Evolutionary conservation across 306 rosid genomes (phyloP).

Genomic region (Ceratonia siliqua): DNA sequence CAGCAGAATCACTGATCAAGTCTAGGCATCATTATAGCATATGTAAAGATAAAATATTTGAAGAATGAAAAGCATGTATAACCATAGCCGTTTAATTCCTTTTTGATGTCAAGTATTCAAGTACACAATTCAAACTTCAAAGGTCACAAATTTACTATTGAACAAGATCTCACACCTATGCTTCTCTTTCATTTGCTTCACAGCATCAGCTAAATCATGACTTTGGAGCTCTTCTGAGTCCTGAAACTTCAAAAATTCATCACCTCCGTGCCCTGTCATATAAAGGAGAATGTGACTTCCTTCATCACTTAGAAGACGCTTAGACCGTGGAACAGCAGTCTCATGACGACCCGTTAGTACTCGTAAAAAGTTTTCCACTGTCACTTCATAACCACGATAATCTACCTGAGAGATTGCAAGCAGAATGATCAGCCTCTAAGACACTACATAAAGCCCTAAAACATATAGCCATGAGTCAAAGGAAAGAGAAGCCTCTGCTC

Average conservation of each 20-base stretch:
- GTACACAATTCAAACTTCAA: constrained; percentile 11
- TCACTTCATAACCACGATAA: constrained; percentile 98
- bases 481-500: not conserved
- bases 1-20: not conserved
- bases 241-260: constrained; percentile 94
- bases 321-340: constrained; percentile 90
- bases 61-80: constrained; percentile 6
- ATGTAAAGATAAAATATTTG: not conserved
- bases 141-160: not conserved
- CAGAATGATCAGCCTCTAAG: constrained; percentile 25
- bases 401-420: constrained; percentile 69
- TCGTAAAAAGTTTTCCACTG: constrained; percentile 78
- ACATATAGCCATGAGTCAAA: not conserved
- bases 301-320: constrained; percentile 94
- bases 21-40: not conserved
- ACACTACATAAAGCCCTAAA: constrained; percentile 16
- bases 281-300: constrained; percentile 96
- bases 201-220: constrained; percentile 98
- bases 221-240: constrained; percentile 99
- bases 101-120: constrained; percentile 12
- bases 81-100: not conserved
- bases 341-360: constrained; percentile 92
- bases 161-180: constrained; percentile 54
- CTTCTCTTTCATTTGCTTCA: constrained; percentile 97
- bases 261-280: constrained; percentile 99